A percentile compares a stretch with the other conserved stretches of the same genome.
Evolutionary conservation across 169 alveolate species (phyloP).

Genomic region (Plasmodium vivax): DNA sequence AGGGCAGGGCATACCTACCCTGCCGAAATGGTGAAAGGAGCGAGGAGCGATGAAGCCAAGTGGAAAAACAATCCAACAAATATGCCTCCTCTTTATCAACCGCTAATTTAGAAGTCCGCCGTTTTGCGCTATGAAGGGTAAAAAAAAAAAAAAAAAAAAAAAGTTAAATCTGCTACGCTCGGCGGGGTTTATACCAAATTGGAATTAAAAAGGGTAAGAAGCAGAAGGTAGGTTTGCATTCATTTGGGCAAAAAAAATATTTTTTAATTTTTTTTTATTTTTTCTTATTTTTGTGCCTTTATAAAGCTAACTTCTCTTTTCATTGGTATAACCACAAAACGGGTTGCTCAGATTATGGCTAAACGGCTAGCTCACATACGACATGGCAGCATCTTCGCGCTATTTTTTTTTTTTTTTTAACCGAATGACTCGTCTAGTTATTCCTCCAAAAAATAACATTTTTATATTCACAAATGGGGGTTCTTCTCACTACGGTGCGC

Average conservation of each 20-base stretch:
- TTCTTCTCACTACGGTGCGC: not conserved
- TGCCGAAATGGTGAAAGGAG: not conserved
- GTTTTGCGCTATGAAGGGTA: not conserved
- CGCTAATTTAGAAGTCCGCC: not conserved
- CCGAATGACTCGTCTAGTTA: not conserved
- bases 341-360: not conserved
- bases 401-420: no score
- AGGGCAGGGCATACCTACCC: not conserved
- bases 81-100: not conserved
- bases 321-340: not conserved
- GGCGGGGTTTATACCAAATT: not conserved
- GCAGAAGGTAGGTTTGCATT: not conserved
- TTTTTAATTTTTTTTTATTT: no score
- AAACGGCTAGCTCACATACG: not conserved
- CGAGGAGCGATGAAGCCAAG: not conserved
- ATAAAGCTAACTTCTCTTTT: not conserved
- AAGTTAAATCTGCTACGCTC: not conserved
- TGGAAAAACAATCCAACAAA: not conserved
- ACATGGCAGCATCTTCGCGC: not conserved
- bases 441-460: not conserved
- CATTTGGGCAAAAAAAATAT: no score
- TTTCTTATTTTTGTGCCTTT: not conserved
- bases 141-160: no score
- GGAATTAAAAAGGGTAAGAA: not conserved
- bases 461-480: not conserved